phyloP scores from a whole-genome alignment of 768 basidiomycete genomes.

The Erythrobasidium yunnanense region DNA sequence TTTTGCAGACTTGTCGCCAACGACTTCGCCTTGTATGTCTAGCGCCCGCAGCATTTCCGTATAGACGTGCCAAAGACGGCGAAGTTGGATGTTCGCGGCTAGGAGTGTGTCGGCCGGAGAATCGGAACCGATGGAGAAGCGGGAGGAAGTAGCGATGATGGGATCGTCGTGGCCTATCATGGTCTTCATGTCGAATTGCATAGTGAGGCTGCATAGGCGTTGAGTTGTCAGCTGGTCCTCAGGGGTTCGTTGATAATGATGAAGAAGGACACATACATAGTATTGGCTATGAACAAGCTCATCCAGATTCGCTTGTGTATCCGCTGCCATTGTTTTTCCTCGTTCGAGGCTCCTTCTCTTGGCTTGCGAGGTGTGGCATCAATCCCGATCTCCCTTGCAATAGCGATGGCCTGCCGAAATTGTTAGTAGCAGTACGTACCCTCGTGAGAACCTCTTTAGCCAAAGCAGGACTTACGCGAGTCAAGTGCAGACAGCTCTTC shows the following conservation, averaged over 20 bases:
- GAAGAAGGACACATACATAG: not conserved
- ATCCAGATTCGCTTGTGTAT: constrained; percentile 13
- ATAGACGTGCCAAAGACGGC: constrained; percentile 18
- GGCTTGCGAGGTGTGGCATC: not conserved
- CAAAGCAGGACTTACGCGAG: constrained; percentile 7
- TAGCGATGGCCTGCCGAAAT: constrained; percentile 9
- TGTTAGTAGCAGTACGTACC: not conserved
- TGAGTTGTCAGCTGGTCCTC: not conserved
- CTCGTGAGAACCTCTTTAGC: not conserved
- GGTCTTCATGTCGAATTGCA: constrained; percentile 26
- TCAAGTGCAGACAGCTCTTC: constrained; percentile 19
- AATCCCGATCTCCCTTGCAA: constrained; percentile 10
- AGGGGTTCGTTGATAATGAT: not conserved
- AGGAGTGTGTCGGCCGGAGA: constrained; percentile 5
- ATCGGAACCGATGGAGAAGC: constrained; percentile 12
- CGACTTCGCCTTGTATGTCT: not conserved
- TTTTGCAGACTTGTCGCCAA: constrained; percentile 15
- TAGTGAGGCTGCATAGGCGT: constrained; percentile 5
- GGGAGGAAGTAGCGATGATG: constrained; percentile 10
- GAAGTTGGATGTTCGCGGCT: constrained; percentile 2
- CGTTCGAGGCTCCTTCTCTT: not conserved
- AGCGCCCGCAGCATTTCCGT: constrained; percentile 13
- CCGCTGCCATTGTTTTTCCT: constrained; percentile 14
- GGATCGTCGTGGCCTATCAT: constrained; percentile 19
- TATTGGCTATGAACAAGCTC: constrained; percentile 20